phyloP scores from a whole-genome alignment of 2,329 filamentous ascomycete genomes.

The Gyromitra esculenta region DNA sequence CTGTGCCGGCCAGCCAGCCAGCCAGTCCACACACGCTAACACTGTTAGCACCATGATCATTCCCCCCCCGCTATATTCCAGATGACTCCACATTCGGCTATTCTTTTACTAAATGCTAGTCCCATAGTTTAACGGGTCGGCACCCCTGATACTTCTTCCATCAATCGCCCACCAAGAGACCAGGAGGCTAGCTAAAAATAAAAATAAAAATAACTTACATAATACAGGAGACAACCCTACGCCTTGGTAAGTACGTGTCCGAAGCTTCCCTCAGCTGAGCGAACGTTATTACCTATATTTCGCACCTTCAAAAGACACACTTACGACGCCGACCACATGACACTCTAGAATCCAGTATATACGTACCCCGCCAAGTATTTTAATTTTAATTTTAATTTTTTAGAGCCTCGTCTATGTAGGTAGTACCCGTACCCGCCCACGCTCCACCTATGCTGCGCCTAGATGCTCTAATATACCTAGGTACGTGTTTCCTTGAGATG shows the following conservation, averaged over 20 bases:
- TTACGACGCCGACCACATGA: background rate
- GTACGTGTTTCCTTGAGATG: conserved; percentile 28
- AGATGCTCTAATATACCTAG: conserved; percentile 22
- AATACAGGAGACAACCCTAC: background rate
- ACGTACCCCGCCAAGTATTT: too few relatives aligned
- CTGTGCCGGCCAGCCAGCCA: background rate
- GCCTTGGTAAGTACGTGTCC: conserved; percentile 12
- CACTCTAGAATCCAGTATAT: conserved; percentile 12
- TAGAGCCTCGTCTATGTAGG: conserved; percentile 30
- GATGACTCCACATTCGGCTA: conserved; percentile 33
- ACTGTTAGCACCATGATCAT: conserved; percentile 7
- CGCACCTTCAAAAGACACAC: too few relatives aligned
- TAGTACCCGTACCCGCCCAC: too few relatives aligned
- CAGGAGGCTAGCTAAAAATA: background rate
- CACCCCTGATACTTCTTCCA: background rate
- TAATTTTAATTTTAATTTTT: too few relatives aligned
- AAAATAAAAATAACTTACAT: background rate
- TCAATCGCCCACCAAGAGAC: background rate
- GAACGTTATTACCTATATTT: too few relatives aligned
- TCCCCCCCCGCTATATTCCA: conserved; percentile 20
- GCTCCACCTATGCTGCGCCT: conserved; percentile 1
- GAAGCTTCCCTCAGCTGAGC: background rate
- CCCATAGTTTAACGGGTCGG: conserved; percentile 29
- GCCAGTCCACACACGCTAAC: background rate
- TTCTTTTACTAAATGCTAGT: background rate